A percentile compares a stretch with the other conserved stretches of the same genome.
These are phyloP conservation scores for Sclerotinia subarctica DNA, from an alignment of 2,329 filamentous ascomycete genomes.

Conservation along the genomic window DNA sequence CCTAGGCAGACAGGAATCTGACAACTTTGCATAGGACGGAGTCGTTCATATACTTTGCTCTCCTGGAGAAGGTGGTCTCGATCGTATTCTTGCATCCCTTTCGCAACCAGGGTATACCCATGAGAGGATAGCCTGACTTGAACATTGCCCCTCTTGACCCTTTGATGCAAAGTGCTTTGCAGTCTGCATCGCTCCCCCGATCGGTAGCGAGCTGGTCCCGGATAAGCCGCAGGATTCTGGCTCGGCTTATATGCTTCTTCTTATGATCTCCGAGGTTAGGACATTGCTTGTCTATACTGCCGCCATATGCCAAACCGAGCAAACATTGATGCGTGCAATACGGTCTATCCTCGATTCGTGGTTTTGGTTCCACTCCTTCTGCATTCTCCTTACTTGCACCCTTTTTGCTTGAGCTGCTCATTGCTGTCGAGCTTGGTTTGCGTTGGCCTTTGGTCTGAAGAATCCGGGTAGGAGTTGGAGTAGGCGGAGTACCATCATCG, in stretches of 20 bases:
- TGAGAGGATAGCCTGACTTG: slow-evolving; percentile 11
- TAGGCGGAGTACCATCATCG: neutral
- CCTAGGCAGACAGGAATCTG: slow-evolving; percentile 14
- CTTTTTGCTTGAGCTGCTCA: neutral
- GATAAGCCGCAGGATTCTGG: neutral
- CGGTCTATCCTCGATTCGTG: neutral
- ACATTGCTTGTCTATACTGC: neutral
- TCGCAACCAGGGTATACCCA: slow-evolving; percentile 10
- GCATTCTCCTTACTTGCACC: neutral
- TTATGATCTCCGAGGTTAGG: neutral
- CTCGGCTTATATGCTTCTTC: neutral
- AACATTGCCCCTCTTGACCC: neutral
- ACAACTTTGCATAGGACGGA: slow-evolving; percentile 1
- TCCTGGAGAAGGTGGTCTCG: slow-evolving; percentile 6
- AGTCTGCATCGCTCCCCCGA: neutral
- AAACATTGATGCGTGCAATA: neutral
- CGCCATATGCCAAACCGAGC: neutral
- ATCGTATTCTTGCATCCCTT: slow-evolving; percentile 4
- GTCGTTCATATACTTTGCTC: slow-evolving; percentile 3
- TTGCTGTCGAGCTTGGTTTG: neutral
- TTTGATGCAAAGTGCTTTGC: slow-evolving; percentile 11
- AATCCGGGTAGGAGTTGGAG: no score
- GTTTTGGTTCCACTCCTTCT: neutral
- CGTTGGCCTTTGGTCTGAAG: no score
- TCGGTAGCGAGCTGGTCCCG: neutral